A percentile compares a stretch with the other conserved stretches of the same genome.
Conservation (phyloP, 768 basidiomycete species). For the Tubosaeta sp. region DNA sequence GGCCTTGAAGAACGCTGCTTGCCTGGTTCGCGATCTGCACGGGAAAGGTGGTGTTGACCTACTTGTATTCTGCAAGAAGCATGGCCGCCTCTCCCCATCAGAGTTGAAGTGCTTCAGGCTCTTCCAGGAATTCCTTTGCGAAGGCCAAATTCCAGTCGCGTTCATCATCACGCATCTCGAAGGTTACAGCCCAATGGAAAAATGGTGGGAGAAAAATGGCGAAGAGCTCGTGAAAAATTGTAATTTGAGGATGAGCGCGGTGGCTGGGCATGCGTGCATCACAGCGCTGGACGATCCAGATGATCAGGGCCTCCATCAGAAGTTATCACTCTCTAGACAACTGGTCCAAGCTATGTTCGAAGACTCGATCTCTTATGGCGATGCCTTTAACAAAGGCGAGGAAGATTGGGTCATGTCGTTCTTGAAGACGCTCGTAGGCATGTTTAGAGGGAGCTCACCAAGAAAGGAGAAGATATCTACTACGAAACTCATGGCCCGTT, state of each 20-base stretch:
- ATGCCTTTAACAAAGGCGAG: conserved; percentile 11
- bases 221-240: conserved; percentile 8
- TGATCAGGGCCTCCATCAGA: conserved; percentile 2
- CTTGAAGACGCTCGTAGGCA: conserved; percentile 15
- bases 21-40: conserved; percentile 28
- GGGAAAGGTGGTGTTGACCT: conserved; percentile 34
- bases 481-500: conserved; percentile 13
- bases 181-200: conserved; percentile 22
- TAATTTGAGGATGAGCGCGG: conserved; percentile 6
- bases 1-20: conserved; percentile 24
- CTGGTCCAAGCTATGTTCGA: conserved; percentile 18
- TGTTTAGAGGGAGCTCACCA: conserved; percentile 9
- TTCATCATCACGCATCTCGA: conserved; percentile 40
- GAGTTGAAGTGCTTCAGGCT: conserved; percentile 31
- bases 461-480: conserved; percentile 6
- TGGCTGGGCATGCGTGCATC: conserved; percentile 29
- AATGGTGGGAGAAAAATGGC: conserved; percentile 29
- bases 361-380: conserved; percentile 18
- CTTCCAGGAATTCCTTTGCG: conserved; percentile 38
- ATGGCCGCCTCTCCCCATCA: conserved; percentile 26
- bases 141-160: conserved; percentile 34
- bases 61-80: conserved; percentile 35
- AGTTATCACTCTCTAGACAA: conserved; percentile 12
- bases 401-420: conserved; percentile 22
- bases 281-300: conserved; percentile 10